A percentile compares a stretch with the other conserved stretches of the same genome.
Evolutionary conservation across 345 rosid genomes (phyloP).

Genomic region (Balakata baccata): DNA sequence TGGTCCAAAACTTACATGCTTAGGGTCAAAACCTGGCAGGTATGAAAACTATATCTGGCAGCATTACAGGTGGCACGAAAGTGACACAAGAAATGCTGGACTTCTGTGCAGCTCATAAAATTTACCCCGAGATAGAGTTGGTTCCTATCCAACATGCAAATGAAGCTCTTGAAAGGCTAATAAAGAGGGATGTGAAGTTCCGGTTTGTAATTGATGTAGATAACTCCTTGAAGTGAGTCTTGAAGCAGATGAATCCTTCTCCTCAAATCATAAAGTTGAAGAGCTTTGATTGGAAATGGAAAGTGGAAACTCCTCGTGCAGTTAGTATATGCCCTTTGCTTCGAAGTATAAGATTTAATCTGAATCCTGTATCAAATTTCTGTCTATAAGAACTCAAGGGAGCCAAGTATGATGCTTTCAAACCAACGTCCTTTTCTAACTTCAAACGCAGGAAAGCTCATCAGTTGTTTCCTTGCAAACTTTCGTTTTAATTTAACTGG

Average conservation of each 20-base stretch:
- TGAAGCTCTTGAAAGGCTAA: constrained; percentile 77
- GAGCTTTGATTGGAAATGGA: neutral
- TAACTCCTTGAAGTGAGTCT: constrained; percentile 53
- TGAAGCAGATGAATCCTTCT: neutral
- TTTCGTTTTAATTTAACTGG: no score
- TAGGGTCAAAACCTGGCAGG: constrained; percentile 41
- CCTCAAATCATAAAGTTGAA: neutral
- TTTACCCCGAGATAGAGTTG: constrained; percentile 69
- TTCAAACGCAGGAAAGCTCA: no score
- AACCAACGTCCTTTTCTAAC: no score
- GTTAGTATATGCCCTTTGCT: neutral
- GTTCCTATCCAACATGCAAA: constrained; percentile 63
- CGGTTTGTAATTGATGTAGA: constrained; percentile 80
- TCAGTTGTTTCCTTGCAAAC: no score
- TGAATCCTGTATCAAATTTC: no score
- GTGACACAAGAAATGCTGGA: constrained; percentile 76
- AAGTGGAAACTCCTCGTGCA: neutral
- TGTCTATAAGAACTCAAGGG: no score
- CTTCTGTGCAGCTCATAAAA: constrained; percentile 62
- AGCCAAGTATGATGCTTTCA: no score
- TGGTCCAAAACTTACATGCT: neutral
- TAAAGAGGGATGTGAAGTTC: constrained; percentile 70
- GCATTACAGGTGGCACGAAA: constrained; percentile 65
- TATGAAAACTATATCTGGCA: constrained; percentile 58
- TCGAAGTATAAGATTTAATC: no score